phyloP scores from a whole-genome alignment of 1,139 yeast genomes.

The Debaryomyces sp. region DNA sequence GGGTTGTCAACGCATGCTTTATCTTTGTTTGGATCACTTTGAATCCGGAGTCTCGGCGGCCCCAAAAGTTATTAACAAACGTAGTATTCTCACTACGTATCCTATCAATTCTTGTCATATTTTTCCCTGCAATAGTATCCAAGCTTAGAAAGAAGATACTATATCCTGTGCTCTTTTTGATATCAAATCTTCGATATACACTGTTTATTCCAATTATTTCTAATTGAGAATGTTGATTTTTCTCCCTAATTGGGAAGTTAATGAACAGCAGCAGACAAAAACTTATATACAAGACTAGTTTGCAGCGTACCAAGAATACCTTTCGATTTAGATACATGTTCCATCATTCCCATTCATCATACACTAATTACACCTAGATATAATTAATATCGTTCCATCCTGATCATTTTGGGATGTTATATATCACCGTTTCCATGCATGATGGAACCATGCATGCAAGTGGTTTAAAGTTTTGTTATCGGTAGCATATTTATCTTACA shows the following conservation, averaged over 20 bases:
- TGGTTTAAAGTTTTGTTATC: not conserved
- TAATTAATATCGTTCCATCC: not conserved
- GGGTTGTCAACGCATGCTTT: conserved; percentile 35
- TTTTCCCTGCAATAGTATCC: not conserved
- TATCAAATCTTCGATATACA: not conserved
- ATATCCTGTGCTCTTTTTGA: conserved; percentile 1
- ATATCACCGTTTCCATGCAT: not conserved
- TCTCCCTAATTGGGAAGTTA: conserved; percentile 13
- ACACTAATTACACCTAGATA: not conserved
- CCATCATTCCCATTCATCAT: not conserved
- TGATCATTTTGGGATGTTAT: not conserved
- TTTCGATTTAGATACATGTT: not conserved
- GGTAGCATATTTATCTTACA: not conserved
- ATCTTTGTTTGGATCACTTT: conserved; percentile 32
- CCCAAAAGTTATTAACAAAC: conserved; percentile 52
- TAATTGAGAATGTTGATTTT: conserved; percentile 15
- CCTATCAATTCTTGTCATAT: conserved; percentile 8
- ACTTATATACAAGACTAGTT: not conserved
- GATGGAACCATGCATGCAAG: too few relatives aligned
- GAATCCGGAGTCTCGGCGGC: conserved; percentile 39
- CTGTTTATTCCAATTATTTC: conserved; percentile 3
- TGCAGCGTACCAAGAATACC: not conserved
- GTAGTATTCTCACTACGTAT: conserved; percentile 5
- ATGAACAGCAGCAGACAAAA: conserved; percentile 2
- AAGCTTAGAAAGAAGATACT: not conserved